Base-by-base conservation (phyloP, 176 grass and related monocot genomes). In the Musa schizocarpa region DNA sequence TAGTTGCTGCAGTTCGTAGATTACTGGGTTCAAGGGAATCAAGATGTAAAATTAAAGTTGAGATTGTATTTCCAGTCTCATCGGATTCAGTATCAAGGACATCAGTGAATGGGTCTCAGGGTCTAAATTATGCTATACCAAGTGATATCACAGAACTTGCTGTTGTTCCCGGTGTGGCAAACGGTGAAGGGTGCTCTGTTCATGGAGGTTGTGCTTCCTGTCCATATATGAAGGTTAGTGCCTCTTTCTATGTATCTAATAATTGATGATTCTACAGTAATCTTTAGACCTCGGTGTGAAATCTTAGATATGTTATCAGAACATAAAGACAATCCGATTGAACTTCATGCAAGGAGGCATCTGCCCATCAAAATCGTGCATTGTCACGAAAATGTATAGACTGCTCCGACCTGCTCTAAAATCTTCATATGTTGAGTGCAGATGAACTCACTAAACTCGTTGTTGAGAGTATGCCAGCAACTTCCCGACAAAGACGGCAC, bases 131-230 rank as follows among this genome's bases (percentile, higher is more conserved):
- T 80, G 71, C 63, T 21, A 61, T 54, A 77, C 19, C 50, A 62
- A 85, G 19, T 69, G 74, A 83, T 86, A 53, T 91, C 20, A 80
- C 87, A 71, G 79, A 84, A 71, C 75, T 89, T 65, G 77, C 56
- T 81, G 57, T 96, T 75, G 84, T 96, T 43, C 92, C 92, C 85
- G 92, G 92, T 81, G 86, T 96, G 74, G 77, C 67, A 75, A 80
- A 84, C 83, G 84, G 82, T 77, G 92, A 96, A 87, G 92, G 92
- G 76, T 96, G 92, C 74, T 96, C 92, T 77, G 92, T 96, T 77
- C 89, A 96, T 77, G 92, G 92, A 11, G 92, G 92, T 21, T 96
- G 92, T 74, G 89, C 92, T 9, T 96, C 89, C 13, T 96, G 92
- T 82, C 92, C 92, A 54, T 96, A 96, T 80, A 96, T 96, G 92